phyloP scores from a whole-genome alignment of 805 yeast genomes.

The Pichia paraexigua region DNA sequence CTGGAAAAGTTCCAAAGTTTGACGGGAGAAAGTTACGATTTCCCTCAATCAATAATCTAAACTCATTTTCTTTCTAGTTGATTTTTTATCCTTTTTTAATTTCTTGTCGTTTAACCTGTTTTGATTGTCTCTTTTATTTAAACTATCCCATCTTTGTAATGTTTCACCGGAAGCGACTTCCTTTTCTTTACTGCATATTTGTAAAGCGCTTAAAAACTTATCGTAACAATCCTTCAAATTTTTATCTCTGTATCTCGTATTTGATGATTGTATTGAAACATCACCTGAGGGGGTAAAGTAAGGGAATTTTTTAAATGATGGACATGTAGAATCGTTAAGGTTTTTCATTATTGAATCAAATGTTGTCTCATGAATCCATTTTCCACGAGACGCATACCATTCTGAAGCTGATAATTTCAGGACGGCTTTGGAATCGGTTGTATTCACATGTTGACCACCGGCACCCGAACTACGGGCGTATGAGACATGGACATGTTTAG shows the following conservation, averaged over 20 bases:
- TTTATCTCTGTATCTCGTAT: conserved; percentile 34
- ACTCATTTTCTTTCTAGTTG: conserved; percentile 13
- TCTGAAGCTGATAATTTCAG: conserved; percentile 26
- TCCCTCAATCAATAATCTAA: conserved; percentile 10
- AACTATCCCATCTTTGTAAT: conserved; percentile 34
- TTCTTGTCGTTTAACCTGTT: conserved; percentile 17
- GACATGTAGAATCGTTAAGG: conserved; percentile 13
- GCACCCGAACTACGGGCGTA: conserved; percentile 49
- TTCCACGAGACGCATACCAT: conserved; percentile 33
- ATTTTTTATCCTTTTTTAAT: conserved; percentile 19
- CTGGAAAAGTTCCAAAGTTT: conserved; percentile 42
- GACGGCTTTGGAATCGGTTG: conserved; percentile 42
- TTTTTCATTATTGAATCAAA: conserved; percentile 27
- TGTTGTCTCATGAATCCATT: conserved; percentile 35
- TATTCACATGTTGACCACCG: conserved; percentile 58
- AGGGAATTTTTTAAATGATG: conserved; percentile 16
- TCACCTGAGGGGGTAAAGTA: conserved; percentile 24
- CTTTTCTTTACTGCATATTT: conserved; percentile 30
- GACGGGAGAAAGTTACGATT: too few species aligned
- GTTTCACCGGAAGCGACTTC: conserved; percentile 35
- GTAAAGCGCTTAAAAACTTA: conserved; percentile 36
- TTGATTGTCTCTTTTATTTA: conserved; percentile 18
- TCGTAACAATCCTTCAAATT: conserved; percentile 40
- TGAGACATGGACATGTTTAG: conserved; percentile 28
- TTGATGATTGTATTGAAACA: conserved; percentile 18